phyloP scores from a whole-genome alignment of 2,329 filamentous ascomycete species.

The Fusarium subtropicale region DNA sequence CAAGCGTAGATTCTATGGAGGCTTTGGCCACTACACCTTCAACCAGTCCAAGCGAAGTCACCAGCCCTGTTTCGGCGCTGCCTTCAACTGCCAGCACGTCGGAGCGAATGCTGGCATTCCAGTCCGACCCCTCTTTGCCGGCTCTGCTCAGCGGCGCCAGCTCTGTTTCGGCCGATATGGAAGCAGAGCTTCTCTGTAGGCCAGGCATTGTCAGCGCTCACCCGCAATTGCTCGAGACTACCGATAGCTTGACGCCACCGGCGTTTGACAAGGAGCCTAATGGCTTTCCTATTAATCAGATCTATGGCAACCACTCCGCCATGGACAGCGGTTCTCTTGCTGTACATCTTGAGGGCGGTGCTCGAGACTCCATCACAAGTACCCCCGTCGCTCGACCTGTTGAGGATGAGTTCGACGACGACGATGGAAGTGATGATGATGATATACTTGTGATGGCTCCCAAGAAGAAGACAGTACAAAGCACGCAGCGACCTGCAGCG shows the following conservation, averaged over 20 bases:
- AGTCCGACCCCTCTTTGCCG: conserved; percentile 72
- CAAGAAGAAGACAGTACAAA: conserved; percentile 56
- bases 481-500: conserved; percentile 41
- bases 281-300: conserved; percentile 61
- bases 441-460: conserved; percentile 65
- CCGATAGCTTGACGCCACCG: conserved; percentile 66
- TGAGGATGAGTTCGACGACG: conserved; percentile 61
- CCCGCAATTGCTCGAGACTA: conserved; percentile 61
- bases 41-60: conserved; percentile 66
- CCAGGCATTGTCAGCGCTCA: conserved; percentile 59
- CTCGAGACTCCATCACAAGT: conserved; percentile 43
- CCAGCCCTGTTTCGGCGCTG: conserved; percentile 61
- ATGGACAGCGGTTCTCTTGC: conserved; percentile 51
- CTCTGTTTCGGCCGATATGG: conserved; percentile 71
- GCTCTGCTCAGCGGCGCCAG: conserved; percentile 72
- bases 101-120: conserved; percentile 65
- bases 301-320: conserved; percentile 50
- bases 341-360: conserved; percentile 44
- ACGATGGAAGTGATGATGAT: conserved; percentile 68
- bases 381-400: conserved; percentile 46
- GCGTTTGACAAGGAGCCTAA: conserved; percentile 61
- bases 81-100: conserved; percentile 56
- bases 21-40: conserved; percentile 62
- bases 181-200: conserved; percentile 68
- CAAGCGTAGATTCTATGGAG: conserved; percentile 64